A percentile compares a stretch with the other conserved stretches of the same genome.
phyloP scores from a whole-genome alignment of 768 basidiomycete species.

The Phaeolepiota aurea region DNA sequence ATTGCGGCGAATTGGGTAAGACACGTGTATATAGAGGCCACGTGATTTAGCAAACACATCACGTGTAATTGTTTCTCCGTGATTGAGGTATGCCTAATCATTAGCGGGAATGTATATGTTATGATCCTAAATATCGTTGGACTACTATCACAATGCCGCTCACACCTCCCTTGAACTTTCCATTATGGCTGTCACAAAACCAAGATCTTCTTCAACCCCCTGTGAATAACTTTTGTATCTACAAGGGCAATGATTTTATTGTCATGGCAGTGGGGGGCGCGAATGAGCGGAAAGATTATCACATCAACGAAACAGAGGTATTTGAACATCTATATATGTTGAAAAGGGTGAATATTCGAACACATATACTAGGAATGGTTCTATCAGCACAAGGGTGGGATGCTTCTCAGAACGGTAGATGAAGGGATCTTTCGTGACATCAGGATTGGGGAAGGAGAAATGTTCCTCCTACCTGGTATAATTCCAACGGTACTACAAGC shows the following conservation, averaged over 20 bases:
- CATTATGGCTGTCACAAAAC: constrained; percentile 83
- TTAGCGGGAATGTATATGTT: too few species aligned
- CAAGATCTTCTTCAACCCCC: constrained; percentile 77
- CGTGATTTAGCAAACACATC: neutral
- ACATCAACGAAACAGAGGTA: constrained; percentile 92
- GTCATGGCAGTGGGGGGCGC: constrained; percentile 98
- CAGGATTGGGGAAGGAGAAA: constrained; percentile 87
- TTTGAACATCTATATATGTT: too few species aligned
- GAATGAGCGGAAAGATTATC: constrained; percentile 90
- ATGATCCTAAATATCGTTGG: too few species aligned
- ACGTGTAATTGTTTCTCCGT: too few species aligned
- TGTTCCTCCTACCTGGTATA: constrained; percentile 90
- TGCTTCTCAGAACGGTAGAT: constrained; percentile 84
- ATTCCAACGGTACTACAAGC: neutral
- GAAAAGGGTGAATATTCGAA: too few species aligned
- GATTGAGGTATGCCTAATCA: too few species aligned
- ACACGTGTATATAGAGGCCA: neutral
- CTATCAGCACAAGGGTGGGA: constrained; percentile 91
- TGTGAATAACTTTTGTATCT: constrained; percentile 86
- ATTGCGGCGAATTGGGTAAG: neutral
- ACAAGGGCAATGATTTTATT: constrained; percentile 76
- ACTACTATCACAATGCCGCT: constrained; percentile 81
- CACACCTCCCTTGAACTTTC: constrained; percentile 78
- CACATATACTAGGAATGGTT: constrained; percentile 97
- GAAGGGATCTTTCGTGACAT: constrained; percentile 79